Conservation (phyloP, 441 rosid genomes). For the Syzygium malaccense region DNA sequence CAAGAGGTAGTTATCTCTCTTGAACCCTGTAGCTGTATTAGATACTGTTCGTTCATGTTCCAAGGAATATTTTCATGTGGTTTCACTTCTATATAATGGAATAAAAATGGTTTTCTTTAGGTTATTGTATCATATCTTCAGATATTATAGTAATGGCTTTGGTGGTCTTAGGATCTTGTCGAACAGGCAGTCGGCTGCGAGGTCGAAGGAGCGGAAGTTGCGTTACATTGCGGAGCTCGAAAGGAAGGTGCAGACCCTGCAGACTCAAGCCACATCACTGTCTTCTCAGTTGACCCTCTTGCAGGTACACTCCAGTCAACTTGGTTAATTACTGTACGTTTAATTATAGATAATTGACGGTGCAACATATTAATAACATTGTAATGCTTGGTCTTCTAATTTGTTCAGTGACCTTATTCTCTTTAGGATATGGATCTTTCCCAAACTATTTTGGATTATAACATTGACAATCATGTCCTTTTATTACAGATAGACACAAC, state of each 20-base stretch:
- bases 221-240: background rate
- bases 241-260: background rate
- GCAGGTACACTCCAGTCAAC: background rate
- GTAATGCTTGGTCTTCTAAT: background rate
- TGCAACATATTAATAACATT: background rate
- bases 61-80: background rate
- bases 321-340: background rate
- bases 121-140: background rate
- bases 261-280: background rate
- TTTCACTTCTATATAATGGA: background rate
- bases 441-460: background rate
- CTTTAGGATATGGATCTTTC: background rate
- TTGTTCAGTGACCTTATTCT: background rate
- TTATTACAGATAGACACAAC: background rate
- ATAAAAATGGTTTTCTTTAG: background rate
- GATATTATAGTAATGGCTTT: background rate
- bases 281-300: background rate
- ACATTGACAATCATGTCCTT: background rate
- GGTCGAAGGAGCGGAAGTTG: slow-evolving; percentile 1
- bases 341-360: background rate
- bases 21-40: background rate
- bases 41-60: background rate
- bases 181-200: slow-evolving; percentile 3
- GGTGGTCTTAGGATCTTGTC: background rate
- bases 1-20: background rate